A percentile compares a stretch with the other conserved stretches of the same genome.
Conservation (phyloP, 441 rosid genomes). For the Adansonia gregorii region DNA sequence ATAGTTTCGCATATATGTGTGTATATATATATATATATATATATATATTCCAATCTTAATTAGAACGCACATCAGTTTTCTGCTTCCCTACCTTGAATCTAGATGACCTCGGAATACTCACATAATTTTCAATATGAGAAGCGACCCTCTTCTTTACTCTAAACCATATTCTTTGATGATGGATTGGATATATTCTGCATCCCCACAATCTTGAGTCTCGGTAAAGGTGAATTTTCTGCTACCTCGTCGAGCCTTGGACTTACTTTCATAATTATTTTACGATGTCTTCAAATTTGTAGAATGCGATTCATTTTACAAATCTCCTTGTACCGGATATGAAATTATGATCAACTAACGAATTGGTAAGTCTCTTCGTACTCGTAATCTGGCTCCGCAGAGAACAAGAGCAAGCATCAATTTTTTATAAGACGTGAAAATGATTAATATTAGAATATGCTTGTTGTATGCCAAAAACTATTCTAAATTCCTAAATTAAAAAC, state of each 20-base stretch:
- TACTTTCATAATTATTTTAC: background rate
- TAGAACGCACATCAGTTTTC: background rate
- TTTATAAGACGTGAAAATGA: background rate
- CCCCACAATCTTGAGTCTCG: background rate
- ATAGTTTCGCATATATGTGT: no score
- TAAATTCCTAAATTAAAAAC: background rate
- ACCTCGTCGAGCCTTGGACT: background rate
- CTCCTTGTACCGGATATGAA: background rate
- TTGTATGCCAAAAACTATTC: constrained; percentile 6
- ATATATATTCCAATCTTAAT: background rate
- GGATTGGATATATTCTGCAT: background rate
- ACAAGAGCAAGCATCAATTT: no score
- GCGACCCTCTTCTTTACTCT: background rate
- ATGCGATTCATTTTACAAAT: background rate
- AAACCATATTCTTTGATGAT: background rate
- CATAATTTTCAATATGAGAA: background rate
- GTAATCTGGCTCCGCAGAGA: background rate
- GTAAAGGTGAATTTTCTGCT: background rate
- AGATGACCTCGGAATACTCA: background rate
- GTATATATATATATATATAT: no score
- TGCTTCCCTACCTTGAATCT: background rate
- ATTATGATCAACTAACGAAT: background rate
- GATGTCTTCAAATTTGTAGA: background rate
- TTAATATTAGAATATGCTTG: background rate
- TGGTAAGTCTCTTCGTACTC: background rate